Evolutionary conservation across 352 stramenopile genomes (phyloP).

Genomic region (Phytopythium litorale): DNA sequence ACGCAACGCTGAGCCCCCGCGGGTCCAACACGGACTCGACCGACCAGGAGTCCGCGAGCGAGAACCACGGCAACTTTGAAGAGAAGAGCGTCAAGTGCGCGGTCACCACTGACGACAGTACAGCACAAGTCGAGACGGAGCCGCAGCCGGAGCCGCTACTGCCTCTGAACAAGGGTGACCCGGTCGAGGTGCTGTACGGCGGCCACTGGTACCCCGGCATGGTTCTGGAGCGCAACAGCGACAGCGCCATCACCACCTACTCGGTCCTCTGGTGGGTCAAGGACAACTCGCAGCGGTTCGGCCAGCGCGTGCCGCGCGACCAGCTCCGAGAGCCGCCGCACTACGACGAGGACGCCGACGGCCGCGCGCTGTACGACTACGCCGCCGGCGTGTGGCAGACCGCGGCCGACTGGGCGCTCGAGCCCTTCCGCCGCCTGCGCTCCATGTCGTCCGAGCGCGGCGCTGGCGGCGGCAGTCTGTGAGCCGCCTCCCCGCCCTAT

Average conservation of each 20-base stretch:
- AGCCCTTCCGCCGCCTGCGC: conserved; percentile 34
- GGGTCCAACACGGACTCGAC: conserved; percentile 15
- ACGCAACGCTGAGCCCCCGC: conserved; percentile 48
- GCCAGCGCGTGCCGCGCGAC: conserved; percentile 41
- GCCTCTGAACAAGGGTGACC: conserved; percentile 37
- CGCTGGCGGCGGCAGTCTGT: not conserved
- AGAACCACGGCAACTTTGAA: not conserved
- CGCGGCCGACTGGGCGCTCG: conserved; percentile 37
- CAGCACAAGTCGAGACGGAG: not conserved
- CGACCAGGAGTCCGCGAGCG: not conserved
- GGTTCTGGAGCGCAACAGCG: conserved; percentile 54
- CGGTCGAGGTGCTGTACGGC: conserved; percentile 56
- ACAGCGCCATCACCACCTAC: conserved; percentile 38
- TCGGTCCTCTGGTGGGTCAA: conserved; percentile 80
- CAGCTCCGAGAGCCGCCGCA: conserved; percentile 41
- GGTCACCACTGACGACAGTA: not conserved
- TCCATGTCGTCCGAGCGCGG: conserved; percentile 22
- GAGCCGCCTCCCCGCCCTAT: not conserved
- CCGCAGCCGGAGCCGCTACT: not conserved
- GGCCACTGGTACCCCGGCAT: conserved; percentile 64
- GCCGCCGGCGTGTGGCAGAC: conserved; percentile 47
- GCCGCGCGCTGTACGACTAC: conserved; percentile 44
- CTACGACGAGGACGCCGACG: conserved; percentile 15
- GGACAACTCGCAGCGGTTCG: conserved; percentile 74
- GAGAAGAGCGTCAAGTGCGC: not conserved